phyloP scores from a whole-genome alignment of 257 asterid genomes.

The Solanum chmielewskii region DNA sequence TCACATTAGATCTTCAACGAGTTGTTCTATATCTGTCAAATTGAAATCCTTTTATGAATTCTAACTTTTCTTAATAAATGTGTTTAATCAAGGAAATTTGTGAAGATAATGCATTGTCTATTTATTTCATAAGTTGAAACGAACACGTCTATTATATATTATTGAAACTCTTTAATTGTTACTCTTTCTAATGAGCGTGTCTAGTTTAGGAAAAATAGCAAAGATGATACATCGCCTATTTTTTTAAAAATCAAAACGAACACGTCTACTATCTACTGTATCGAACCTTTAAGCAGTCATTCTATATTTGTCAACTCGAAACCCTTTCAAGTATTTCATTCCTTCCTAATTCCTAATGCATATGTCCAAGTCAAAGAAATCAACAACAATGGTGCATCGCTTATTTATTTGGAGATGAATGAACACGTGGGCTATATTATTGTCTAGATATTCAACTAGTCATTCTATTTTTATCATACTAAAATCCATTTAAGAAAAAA shows the following conservation, averaged over 20 bases:
- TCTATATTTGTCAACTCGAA: not conserved
- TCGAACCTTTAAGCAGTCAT: not conserved
- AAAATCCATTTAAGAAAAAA: not conserved
- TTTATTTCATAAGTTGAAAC: too few species aligned
- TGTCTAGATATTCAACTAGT: not conserved
- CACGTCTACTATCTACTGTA: not conserved
- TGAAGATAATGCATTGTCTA: not conserved
- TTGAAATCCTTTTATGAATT: not conserved
- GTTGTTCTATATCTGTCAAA: not conserved
- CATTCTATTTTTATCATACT: not conserved
- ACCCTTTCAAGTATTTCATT: not conserved
- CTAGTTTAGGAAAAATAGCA: not conserved
- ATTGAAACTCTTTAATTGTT: too few species aligned
- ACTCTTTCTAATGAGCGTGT: not conserved
- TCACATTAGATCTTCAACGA: not conserved
- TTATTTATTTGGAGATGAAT: not conserved
- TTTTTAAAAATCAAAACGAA: too few species aligned
- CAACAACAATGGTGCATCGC: not conserved
- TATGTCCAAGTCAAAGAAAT: not conserved
- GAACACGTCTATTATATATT: not conserved
- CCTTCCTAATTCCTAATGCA: not conserved
- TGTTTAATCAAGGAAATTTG: not conserved
- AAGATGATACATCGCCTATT: not conserved
- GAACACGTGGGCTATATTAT: not conserved
- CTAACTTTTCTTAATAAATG: not conserved